Conservation (phyloP, 2,329 filamentous ascomycete species). For the Periconia macrospinosa region DNA sequence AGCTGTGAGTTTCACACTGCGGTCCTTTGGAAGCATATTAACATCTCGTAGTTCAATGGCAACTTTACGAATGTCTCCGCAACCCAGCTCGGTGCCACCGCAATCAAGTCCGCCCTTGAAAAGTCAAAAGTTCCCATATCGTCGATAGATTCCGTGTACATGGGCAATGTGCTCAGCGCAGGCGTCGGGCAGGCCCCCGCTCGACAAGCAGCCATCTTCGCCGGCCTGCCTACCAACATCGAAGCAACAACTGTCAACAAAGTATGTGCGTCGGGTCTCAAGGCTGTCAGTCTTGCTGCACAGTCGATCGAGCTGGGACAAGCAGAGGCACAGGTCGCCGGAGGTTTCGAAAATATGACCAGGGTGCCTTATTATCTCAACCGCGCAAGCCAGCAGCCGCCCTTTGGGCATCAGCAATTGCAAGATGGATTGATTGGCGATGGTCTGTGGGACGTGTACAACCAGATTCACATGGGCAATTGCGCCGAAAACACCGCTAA, state of each 20-base stretch:
- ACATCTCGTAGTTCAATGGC: slow-evolving; percentile 79
- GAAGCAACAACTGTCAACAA: slow-evolving; percentile 97
- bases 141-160: slow-evolving; percentile 90
- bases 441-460: slow-evolving; percentile 93
- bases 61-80: slow-evolving; percentile 81
- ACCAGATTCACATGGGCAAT: slow-evolving; percentile 96
- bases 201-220: slow-evolving; percentile 85
- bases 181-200: slow-evolving; percentile 87
- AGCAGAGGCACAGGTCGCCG: slow-evolving; percentile 84
- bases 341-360: slow-evolving; percentile 98
- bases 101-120: slow-evolving; percentile 86
- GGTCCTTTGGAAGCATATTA: slow-evolving; percentile 3
- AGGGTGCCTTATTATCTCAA: slow-evolving; percentile 88
- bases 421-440: slow-evolving; percentile 94
- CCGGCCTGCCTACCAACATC: slow-evolving; percentile 76
- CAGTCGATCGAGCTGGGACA: slow-evolving; percentile 94
- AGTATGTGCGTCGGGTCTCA: slow-evolving; percentile 93
- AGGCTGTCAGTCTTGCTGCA: slow-evolving; percentile 86
- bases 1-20: slow-evolving; percentile 61
- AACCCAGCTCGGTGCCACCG: slow-evolving; percentile 83
- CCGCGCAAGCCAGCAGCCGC: slow-evolving; percentile 76
- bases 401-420: slow-evolving; percentile 84
- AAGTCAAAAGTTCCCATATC: slow-evolving; percentile 81
- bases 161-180: slow-evolving; percentile 91
- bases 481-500: slow-evolving; percentile 95